Evolutionary conservation across 768 basidiomycete species (phyloP).

Genomic region (Mycena indigotica): DNA sequence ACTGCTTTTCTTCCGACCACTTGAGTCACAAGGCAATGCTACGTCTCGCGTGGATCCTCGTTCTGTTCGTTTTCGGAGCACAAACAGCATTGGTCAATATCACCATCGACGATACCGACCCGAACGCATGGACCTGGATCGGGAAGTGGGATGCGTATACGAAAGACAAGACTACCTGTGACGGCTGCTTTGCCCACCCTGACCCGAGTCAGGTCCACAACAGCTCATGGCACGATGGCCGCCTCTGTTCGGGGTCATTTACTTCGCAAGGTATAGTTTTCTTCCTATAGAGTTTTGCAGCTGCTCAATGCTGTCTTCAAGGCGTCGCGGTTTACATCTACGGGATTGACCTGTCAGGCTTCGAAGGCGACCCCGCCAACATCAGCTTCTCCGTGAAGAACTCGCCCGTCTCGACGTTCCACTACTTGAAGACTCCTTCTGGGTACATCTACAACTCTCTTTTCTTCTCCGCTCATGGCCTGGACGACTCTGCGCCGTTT

Average conservation of each 20-base stretch:
- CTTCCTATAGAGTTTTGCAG: neutral
- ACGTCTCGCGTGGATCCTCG: neutral
- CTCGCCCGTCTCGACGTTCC: neutral
- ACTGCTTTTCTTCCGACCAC: neutral
- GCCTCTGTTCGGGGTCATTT: neutral
- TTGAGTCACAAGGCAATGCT: no score
- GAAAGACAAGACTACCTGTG: neutral
- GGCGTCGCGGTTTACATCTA: constrained; percentile 2
- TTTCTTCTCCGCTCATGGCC: neutral
- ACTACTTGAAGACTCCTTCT: neutral
- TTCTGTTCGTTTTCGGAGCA: no score
- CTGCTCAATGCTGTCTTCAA: neutral
- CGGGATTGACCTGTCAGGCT: neutral
- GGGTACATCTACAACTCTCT: constrained; percentile 1
- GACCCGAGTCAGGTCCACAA: neutral
- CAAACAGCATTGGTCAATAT: neutral
- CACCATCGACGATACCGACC: neutral
- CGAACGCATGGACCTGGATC: neutral
- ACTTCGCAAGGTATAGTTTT: neutral
- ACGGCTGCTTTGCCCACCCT: neutral
- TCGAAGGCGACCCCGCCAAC: neutral
- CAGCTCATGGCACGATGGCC: neutral
- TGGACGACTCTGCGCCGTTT: neutral
- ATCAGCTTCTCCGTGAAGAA: neutral
- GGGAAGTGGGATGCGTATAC: neutral